Conservation (phyloP, 2,329 filamentous ascomycete genomes). For the Paradendryphiella salina region DNA sequence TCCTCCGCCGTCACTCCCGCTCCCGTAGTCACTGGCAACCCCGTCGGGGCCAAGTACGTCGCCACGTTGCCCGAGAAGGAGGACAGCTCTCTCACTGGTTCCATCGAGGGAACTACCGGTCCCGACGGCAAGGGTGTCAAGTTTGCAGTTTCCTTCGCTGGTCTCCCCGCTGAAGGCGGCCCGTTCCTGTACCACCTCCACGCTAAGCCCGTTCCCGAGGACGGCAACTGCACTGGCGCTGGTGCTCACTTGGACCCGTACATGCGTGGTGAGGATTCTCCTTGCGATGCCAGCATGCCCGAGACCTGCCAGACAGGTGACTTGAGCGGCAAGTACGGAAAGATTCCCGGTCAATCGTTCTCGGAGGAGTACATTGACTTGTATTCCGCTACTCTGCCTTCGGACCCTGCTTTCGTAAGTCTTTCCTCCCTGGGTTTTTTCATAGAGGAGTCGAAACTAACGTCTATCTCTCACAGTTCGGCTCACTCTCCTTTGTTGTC, state of each 20-base stretch:
- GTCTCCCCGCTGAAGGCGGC: conserved; percentile 48
- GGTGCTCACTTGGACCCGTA: conserved; percentile 51
- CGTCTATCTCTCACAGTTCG: conserved; percentile 40
- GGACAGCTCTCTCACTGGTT: conserved; percentile 42
- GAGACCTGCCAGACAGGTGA: conserved; percentile 52
- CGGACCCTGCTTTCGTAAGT: conserved; percentile 48
- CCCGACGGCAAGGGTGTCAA: conserved; percentile 47
- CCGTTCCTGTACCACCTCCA: conserved; percentile 55
- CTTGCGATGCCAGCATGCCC: conserved; percentile 45
- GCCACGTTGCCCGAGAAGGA: conserved; percentile 44
- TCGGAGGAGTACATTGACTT: conserved; percentile 40
- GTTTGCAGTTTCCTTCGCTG: conserved; percentile 48
- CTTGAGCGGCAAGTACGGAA: conserved; percentile 52
- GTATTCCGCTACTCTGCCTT: conserved; percentile 43
- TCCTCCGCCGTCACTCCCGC: conserved; percentile 41
- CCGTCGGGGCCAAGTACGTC: conserved; percentile 46
- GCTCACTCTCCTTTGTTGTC: conserved; percentile 59
- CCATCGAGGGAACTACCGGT: conserved; percentile 39
- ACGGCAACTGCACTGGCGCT: conserved; percentile 51
- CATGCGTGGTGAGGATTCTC: conserved; percentile 45
- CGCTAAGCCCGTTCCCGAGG: conserved; percentile 47
- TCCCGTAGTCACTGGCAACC: conserved; percentile 44
- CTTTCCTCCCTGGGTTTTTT: neutral
- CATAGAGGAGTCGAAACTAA: neutral
- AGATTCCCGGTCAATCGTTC: conserved; percentile 38